Conservation (phyloP, 1,284 basidiomycete species). For the Phellinidium pouzarii region DNA sequence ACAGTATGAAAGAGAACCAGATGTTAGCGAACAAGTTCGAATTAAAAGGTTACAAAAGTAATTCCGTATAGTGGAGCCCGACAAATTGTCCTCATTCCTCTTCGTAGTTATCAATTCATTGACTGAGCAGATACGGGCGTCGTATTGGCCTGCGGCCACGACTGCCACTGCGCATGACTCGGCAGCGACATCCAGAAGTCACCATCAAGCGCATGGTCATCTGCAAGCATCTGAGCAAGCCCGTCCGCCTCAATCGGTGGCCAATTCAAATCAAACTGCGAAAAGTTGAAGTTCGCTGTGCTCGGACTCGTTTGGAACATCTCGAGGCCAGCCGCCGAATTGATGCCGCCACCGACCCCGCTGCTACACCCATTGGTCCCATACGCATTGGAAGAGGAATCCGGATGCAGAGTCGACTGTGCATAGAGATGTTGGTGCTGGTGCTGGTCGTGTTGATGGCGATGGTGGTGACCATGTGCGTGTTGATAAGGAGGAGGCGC, state of each 20-base stretch:
- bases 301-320: slow-evolving; percentile 7
- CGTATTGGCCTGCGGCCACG: slow-evolving; percentile 11
- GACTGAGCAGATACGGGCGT: not conserved
- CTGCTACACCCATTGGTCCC: not conserved
- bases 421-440: slow-evolving; percentile 7
- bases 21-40: no score
- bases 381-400: not conserved
- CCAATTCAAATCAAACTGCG: slow-evolving; percentile 19
- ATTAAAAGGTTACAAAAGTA: no score
- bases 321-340: not conserved
- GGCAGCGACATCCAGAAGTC: slow-evolving; percentile 19
- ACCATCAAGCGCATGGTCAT: slow-evolving; percentile 18
- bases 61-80: no score
- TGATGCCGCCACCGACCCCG: slow-evolving; percentile 1
- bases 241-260: slow-evolving; percentile 17
- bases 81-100: not conserved
- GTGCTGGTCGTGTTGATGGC: not conserved
- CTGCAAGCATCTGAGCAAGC: slow-evolving; percentile 16
- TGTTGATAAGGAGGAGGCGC: slow-evolving; percentile 7
- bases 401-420: not conserved
- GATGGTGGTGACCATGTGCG: not conserved
- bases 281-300: slow-evolving; percentile 10
- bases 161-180: slow-evolving; percentile 15
- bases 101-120: not conserved
- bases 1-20: no score